Base-by-base conservation (phyloP, 1,284 basidiomycete genomes). In the Inonotus hispidus region DNA sequence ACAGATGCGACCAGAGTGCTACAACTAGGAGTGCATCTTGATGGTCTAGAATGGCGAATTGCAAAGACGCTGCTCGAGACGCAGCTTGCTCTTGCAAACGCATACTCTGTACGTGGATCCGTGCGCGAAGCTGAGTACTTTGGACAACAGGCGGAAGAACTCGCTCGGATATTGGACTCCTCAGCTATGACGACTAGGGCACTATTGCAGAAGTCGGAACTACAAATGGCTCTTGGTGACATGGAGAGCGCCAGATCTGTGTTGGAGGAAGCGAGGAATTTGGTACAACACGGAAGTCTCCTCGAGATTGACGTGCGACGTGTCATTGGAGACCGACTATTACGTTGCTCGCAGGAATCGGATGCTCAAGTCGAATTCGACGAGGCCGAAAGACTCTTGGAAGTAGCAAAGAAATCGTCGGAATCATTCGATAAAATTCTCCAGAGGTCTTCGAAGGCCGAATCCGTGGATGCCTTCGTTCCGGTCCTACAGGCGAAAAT, bases 81-180 rank as follows among this genome's bases (percentile, higher is more conserved):
- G 0, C 75, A 90, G 2, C 82, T 94, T 60, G 76, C 82, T 3
- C 76, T 94, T 6, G 76, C 82, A 0, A 77, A 82, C 3, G 77
- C 82, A 0, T 90, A 93, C 66, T 77, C 84, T 16, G 71, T 77
- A 0, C 82, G 91, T 4, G 94, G 94, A 0, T 92, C 92, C 1
- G 82, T 85, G 6, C 83, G 88, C 27, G 92, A 94, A 67, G 85
- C 90, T 3, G 87, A 92, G 64, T 93, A 90, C 68, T 95, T 93
- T 70, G 78, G 88, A 1, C 78, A 84, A 43, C 87, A 93, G 68
- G 90, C 88, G 0, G 75, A 81, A 11, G 82, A 86, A 21, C 75
- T 95, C 3, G 88, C 91, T 0, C 76, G 80, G 45, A 77, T 85
- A 2, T 70, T 93, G 13, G 85, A 84, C 59, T 82, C 88, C 0